A percentile compares a stretch with the other conserved stretches of the same genome.
These are phyloP conservation scores for Saccharum spontaneum DNA, from an alignment of 176 grass and related monocot genomes.

Conservation along the genomic window DNA sequence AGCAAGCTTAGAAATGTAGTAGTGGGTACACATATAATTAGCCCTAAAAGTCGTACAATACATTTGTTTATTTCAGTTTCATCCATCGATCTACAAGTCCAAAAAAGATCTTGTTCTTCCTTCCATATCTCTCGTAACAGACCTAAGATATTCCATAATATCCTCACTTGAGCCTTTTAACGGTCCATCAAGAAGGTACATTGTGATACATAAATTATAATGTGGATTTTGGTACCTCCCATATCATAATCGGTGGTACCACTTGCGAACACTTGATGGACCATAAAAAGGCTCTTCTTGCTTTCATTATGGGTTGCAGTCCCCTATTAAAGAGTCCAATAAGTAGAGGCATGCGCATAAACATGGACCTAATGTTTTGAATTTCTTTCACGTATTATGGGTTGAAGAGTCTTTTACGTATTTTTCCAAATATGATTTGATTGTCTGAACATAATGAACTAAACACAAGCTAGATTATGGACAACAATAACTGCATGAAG, in stretches of 20 bases:
- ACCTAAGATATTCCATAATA: constrained; percentile 23
- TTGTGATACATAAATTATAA: neutral
- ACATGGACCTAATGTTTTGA: neutral
- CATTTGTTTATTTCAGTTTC: neutral
- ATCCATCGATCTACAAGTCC: neutral
- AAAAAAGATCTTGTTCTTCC: neutral
- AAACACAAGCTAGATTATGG: constrained; percentile 13
- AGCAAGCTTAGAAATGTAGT: constrained; percentile 2
- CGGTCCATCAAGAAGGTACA: neutral
- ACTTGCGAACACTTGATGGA: neutral
- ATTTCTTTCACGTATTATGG: neutral
- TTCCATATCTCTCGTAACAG: neutral
- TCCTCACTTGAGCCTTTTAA: neutral
- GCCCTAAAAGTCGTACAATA: neutral
- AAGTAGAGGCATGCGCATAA: neutral
- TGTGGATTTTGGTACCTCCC: neutral
- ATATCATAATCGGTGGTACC: neutral
- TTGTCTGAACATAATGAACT: constrained; percentile 1
- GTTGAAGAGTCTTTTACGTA: neutral
- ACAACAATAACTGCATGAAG: neutral
- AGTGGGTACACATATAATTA: neutral
- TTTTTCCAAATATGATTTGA: constrained; percentile 4
- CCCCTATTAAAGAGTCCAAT: neutral
- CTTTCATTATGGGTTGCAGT: neutral
- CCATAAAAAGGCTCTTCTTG: neutral